Conservation (phyloP, 83 land plant genomes). For the Picea abies region DNA sequence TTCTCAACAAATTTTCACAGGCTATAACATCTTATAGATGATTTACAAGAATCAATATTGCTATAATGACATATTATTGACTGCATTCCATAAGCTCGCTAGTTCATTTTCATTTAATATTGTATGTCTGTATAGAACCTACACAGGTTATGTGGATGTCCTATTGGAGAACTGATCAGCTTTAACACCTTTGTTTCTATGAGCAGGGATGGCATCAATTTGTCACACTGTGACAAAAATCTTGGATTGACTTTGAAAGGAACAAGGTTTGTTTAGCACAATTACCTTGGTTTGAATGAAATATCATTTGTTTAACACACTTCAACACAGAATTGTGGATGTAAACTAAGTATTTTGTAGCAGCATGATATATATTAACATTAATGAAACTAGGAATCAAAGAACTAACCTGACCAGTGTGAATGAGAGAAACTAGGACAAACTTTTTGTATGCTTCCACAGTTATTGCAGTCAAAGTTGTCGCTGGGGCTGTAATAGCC, state of each 20-base stretch:
- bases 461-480: conserved; percentile 73
- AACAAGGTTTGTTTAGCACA: too few species aligned
- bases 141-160: not conserved
- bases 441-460: conserved; percentile 95
- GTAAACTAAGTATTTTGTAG: not conserved
- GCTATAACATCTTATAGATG: not conserved
- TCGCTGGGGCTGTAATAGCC: conserved; percentile 95
- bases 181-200: not conserved
- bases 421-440: conserved; percentile 90
- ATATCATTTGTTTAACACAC: not conserved
- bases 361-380: not conserved
- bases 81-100: not conserved
- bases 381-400: not conserved
- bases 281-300: not conserved
- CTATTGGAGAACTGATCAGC: not conserved
- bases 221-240: not conserved
- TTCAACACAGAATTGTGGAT: not conserved
- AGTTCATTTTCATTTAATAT: not conserved
- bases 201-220: not conserved
- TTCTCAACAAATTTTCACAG: not conserved
- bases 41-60: not conserved
- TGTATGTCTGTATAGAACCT: not conserved
- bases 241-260: too few species aligned
- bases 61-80: not conserved
- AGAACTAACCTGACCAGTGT: conserved; percentile 76